A percentile compares a stretch with the other conserved stretches of the same genome.
These are phyloP conservation scores for Macrolepiota albuminosa DNA, from an alignment of 768 basidiomycete genomes.

Conservation along the genomic window DNA sequence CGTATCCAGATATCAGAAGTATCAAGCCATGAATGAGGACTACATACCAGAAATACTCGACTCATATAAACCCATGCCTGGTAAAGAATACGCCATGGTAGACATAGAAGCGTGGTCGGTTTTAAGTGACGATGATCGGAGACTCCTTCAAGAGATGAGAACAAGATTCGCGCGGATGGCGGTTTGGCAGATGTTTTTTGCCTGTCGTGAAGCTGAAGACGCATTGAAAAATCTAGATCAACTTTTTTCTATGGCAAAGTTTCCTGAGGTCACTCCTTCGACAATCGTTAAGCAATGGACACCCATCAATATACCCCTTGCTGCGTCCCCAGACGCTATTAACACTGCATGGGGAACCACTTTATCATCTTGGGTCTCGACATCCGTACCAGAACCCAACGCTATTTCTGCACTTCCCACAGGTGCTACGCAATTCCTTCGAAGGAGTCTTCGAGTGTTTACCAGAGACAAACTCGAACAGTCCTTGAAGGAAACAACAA, in stretches of 20 bases:
- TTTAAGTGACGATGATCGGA: not conserved
- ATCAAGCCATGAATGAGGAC: not conserved
- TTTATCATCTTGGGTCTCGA: not conserved
- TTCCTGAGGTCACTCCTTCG: not conserved
- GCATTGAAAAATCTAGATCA: not conserved
- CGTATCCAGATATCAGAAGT: not conserved
- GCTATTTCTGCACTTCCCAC: too few species aligned
- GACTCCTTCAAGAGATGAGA: not conserved
- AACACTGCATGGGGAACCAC: not conserved
- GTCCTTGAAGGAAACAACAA: not conserved
- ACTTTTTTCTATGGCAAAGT: not conserved
- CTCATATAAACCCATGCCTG: not conserved
- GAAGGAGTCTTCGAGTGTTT: not conserved
- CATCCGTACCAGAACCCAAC: not conserved
- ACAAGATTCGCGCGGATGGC: slow-evolving; percentile 1
- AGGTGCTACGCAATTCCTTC: not conserved
- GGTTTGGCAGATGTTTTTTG: slow-evolving; percentile 7
- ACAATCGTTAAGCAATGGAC: not conserved
- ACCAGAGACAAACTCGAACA: not conserved
- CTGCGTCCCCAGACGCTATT: not conserved
- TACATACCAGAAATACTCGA: slow-evolving; percentile 1
- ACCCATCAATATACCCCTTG: not conserved
- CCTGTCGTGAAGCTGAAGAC: slow-evolving; percentile 1
- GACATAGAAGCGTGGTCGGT: not conserved
- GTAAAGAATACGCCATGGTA: not conserved